A percentile compares a stretch with the other conserved stretches of the same genome.
Evolutionary conservation across 2,329 filamentous ascomycete genomes (phyloP).

Genomic region (Clarireedia monteithiana): DNA sequence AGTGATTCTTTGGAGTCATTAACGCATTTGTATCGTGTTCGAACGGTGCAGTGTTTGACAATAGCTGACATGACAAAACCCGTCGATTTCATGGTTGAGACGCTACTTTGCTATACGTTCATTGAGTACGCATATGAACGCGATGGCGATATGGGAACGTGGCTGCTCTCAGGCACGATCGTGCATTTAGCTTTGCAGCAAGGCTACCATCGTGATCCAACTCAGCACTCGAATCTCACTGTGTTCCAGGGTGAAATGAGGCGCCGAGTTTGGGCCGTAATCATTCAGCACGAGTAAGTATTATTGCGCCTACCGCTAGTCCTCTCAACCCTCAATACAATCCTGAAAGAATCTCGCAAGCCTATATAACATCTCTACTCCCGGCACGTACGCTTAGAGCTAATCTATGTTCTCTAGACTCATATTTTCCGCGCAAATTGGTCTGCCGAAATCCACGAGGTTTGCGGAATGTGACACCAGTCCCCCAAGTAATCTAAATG

Average conservation of each 20-base stretch:
- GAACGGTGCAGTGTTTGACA: constrained; percentile 43
- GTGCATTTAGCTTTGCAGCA: constrained; percentile 50
- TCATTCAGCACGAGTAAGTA: constrained; percentile 44
- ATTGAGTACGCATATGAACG: constrained; percentile 33
- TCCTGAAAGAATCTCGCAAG: not conserved
- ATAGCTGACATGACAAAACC: constrained; percentile 43
- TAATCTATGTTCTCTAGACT: constrained; percentile 25
- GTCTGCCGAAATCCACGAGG: constrained; percentile 57
- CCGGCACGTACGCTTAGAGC: not conserved
- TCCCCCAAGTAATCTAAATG: constrained; percentile 54
- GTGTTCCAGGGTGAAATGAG: constrained; percentile 55
- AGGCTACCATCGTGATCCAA: constrained; percentile 51
- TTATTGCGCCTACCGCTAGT: too few species aligned
- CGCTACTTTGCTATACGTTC: constrained; percentile 42
- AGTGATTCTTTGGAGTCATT: constrained; percentile 37
- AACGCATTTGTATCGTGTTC: constrained; percentile 41
- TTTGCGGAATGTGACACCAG: constrained; percentile 55
- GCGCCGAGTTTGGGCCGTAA: constrained; percentile 48
- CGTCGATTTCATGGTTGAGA: constrained; percentile 37
- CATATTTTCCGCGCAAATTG: constrained; percentile 58
- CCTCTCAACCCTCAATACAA: not conserved
- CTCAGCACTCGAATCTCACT: constrained; percentile 40
- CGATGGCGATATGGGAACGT: constrained; percentile 48
- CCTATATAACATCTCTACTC: not conserved
- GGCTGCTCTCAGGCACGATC: constrained; percentile 41